A percentile compares a stretch with the other conserved stretches of the same genome.
phyloP scores from a whole-genome alignment of 108 stramenopile genomes.

The Pseudonitzschia pungens region DNA sequence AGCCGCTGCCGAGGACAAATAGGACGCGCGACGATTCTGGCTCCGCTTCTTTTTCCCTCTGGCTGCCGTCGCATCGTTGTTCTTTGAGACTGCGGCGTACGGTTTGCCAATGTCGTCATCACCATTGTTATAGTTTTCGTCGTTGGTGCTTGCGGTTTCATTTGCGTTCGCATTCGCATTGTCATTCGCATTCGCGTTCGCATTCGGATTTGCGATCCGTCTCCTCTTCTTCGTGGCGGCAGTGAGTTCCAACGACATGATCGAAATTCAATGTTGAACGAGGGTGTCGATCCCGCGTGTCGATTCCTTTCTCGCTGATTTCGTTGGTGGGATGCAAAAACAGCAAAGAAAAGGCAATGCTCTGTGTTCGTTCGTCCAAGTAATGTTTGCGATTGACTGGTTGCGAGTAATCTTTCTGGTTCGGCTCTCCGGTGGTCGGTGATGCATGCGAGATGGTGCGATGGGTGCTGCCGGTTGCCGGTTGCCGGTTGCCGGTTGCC shows the following conservation, averaged over 20 bases:
- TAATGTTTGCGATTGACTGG: no score
- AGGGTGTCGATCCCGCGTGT: neutral
- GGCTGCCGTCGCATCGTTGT: neutral
- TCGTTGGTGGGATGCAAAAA: no score
- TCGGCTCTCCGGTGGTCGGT: no score
- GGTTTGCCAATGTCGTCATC: neutral
- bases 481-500: no score
- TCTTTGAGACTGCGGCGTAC: neutral
- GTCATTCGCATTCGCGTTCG: neutral
- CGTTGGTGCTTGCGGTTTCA: neutral
- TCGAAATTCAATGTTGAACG: neutral
- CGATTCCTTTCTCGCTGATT: no score
- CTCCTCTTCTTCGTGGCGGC: neutral
- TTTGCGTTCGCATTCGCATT: neutral
- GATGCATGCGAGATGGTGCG: no score
- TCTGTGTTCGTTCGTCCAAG: no score
- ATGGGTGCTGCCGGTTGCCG: no score
- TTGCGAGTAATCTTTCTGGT: no score
- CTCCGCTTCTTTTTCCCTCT: conserved; percentile 11
- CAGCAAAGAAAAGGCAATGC: no score
- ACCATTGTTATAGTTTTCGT: no score
- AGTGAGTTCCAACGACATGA: neutral
- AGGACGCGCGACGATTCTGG: neutral
- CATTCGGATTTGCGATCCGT: neutral
- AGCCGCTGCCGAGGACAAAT: neutral